Evolutionary conservation across 2,329 filamentous ascomycete genomes (phyloP), one percentile per base, ranked within the genome.

Genomic region (Aspergillus bombycis): DNA sequence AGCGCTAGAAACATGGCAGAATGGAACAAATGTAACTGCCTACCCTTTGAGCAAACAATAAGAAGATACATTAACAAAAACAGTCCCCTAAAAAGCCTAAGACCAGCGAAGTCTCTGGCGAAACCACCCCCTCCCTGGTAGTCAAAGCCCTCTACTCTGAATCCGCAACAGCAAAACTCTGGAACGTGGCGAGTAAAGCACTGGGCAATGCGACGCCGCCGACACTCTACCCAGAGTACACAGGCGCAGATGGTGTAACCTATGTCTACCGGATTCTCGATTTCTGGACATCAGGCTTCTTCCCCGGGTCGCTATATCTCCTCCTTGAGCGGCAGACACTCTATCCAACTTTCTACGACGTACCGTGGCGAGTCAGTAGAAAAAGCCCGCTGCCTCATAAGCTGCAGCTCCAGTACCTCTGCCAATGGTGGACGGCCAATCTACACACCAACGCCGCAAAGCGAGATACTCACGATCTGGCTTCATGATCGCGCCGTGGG

Each of bases 401-500:
- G 1, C 62, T 70, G 19, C 68, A 69, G 50, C 58, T 70, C 4
- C 56, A 67, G 14, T 38, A 71, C 21, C 65, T 70, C 9, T 80
- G 80, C 64, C 73, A 73, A 30, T 82, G 79, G 80, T 82, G 81
- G 81, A 77, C 79, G 3, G 65, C 71, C 45, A 75, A 72, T 54
- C 65, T 82, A 0, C 76, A 80, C 56, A 65, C 55, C 19, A 81
- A 81, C 73, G 70, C 77, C 10, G 71, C 63, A 63, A 78, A 81
- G 34, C 85, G 77, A 4, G 82, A 85, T 60, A 86, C 84, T 0
- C 84, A 86, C 62, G 84, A 86, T 48, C 78, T 86, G 62, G 83
- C 0, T 86, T 86, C 66, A 86, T 86, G 30, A 78, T 85, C 5
- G 78, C 81, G 57, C 83, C 84, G 0, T 79, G 82, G 1, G 68